Conservation (phyloP, 495 filamentous ascomycete species). For the Aspergillus baeticus region DNA sequence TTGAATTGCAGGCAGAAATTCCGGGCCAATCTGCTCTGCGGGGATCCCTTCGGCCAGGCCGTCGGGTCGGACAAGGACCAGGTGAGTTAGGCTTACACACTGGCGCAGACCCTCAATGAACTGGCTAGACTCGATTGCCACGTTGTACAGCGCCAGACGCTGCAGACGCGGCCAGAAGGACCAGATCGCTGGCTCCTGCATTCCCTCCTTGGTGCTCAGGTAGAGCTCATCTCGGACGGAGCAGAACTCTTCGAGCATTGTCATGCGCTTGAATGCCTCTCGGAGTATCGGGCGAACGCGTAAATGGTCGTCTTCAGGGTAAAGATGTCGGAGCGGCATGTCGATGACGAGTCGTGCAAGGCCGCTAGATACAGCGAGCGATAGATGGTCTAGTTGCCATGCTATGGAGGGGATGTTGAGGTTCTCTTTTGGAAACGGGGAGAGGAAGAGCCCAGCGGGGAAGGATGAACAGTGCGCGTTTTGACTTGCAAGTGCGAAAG, state of each 20-base stretch:
- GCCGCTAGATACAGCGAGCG: background rate
- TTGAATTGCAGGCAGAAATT: slow-evolving; percentile 12
- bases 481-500: background rate
- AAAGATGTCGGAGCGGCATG: slow-evolving; percentile 14
- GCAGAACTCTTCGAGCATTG: slow-evolving; percentile 30
- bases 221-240: slow-evolving; percentile 15
- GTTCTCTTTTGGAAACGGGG: slow-evolving; percentile 12
- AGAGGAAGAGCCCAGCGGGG: slow-evolving; percentile 15
- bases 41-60: slow-evolving; percentile 11
- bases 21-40: background rate
- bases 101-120: slow-evolving; percentile 26
- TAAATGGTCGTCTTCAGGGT: slow-evolving; percentile 20
- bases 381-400: slow-evolving; percentile 6
- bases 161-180: slow-evolving; percentile 27
- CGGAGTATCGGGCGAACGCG: slow-evolving; percentile 21
- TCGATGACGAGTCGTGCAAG: slow-evolving; percentile 15
- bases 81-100: slow-evolving; percentile 26
- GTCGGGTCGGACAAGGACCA: slow-evolving; percentile 36
- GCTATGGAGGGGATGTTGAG: slow-evolving; percentile 5
- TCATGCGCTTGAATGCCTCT: slow-evolving; percentile 27
- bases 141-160: slow-evolving; percentile 34
- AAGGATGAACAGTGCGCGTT: slow-evolving; percentile 1
- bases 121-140: slow-evolving; percentile 16
- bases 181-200: slow-evolving; percentile 31
- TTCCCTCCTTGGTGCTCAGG: slow-evolving; percentile 21